Conservation (phyloP, 148 eudicot species). For the Rhododendron griersonianum region DNA sequence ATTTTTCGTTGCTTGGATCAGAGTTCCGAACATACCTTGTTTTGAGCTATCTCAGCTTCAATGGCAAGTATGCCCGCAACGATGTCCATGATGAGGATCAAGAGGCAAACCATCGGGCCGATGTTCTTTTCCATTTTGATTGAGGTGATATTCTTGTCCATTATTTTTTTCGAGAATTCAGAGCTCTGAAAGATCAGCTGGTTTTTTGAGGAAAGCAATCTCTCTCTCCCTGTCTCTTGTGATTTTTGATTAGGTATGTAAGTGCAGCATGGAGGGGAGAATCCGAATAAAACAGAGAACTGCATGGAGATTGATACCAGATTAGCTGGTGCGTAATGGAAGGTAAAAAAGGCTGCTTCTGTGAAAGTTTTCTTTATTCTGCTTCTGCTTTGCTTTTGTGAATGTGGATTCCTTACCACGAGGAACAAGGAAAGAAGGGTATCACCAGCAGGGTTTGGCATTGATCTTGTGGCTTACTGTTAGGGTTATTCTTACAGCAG, state of each 20-base stretch:
- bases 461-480: background rate
- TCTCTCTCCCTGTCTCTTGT: background rate
- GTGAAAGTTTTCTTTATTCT: conserved; percentile 37
- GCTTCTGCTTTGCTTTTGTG: conserved; percentile 19
- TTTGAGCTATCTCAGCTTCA: conserved; percentile 79
- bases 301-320: background rate
- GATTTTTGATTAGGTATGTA: background rate
- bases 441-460: conserved; percentile 10
- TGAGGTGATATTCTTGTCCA: conserved; percentile 38
- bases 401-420: conserved; percentile 52
- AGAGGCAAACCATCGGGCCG: conserved; percentile 50
- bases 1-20: background rate
- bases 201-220: background rate
- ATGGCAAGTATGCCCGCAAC: conserved; percentile 78
- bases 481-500: background rate
- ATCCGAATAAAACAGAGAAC: conserved; percentile 5
- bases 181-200: background rate
- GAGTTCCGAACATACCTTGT: conserved; percentile 7
- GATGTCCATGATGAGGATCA: conserved; percentile 65
- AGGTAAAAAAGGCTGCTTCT: conserved; percentile 14
- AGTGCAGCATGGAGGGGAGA: conserved; percentile 19
- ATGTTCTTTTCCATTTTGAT: conserved; percentile 40
- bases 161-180: conserved; percentile 12
- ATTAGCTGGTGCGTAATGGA: background rate
- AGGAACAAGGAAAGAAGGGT: conserved; percentile 59